Conservation (phyloP, 2,329 filamentous ascomycete genomes). For the Pseudocercospora vitis region DNA sequence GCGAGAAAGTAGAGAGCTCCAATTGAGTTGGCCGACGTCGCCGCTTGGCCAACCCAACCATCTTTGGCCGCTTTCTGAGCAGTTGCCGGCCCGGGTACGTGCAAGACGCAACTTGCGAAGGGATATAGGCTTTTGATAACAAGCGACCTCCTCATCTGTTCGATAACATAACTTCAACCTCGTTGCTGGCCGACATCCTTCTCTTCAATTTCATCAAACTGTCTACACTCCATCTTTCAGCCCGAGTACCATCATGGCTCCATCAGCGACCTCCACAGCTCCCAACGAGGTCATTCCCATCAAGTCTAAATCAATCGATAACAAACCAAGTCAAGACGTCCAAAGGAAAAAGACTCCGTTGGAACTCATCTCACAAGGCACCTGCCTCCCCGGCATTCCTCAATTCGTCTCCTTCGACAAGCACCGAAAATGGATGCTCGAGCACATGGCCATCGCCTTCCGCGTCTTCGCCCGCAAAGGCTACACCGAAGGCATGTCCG, state of each 20-base stretch:
- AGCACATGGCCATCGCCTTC: conserved; percentile 67
- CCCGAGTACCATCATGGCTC: conserved; percentile 27
- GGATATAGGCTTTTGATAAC: background rate
- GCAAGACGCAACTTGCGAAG: background rate
- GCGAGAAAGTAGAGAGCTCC: conserved; percentile 8
- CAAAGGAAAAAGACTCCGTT: conserved; percentile 37
- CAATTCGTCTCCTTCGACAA: conserved; percentile 54
- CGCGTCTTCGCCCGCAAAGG: conserved; percentile 65
- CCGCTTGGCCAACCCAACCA: background rate
- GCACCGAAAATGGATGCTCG: conserved; percentile 63
- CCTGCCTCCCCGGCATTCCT: conserved; percentile 55
- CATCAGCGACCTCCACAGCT: conserved; percentile 31
- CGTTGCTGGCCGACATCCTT: conserved; percentile 1
- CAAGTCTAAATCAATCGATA: conserved; percentile 19
- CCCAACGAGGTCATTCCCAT: conserved; percentile 20
- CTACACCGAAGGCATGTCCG: conserved; percentile 67
- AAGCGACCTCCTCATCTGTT: background rate
- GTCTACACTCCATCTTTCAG: background rate
- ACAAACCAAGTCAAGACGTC: conserved; percentile 11
- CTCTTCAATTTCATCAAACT: background rate
- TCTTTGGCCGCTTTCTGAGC: background rate
- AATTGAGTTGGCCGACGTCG: conserved; percentile 11
- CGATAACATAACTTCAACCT: background rate
- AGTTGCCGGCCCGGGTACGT: background rate
- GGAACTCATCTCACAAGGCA: conserved; percentile 48